Percentiles rank a stretch among this genome's conserved stretches.
phyloP scores from a whole-genome alignment of 768 basidiomycete species.

The Trametes elegans region DNA sequence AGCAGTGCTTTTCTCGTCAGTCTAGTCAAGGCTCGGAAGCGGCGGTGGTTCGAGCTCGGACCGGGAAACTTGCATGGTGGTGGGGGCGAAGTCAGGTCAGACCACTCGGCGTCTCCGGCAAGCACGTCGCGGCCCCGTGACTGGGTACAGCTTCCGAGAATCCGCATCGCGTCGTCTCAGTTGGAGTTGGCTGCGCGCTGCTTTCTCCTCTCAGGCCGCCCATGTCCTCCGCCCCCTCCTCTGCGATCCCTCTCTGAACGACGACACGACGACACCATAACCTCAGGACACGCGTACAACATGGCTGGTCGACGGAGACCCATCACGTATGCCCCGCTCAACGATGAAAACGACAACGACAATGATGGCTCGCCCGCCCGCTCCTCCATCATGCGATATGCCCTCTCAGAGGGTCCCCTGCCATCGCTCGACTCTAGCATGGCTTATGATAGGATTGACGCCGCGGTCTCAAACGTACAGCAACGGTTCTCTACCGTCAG shows the following conservation, averaged over 20 bases:
- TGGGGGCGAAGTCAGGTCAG: too few species aligned
- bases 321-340: constrained; percentile 16
- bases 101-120: background rate
- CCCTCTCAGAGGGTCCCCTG: constrained; percentile 7
- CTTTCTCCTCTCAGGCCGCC: background rate
- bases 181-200: constrained; percentile 9
- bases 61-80: too few species aligned
- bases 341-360: constrained; percentile 11
- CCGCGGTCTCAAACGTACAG: constrained; percentile 3
- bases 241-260: background rate
- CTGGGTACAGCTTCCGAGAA: background rate
- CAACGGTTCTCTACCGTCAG: constrained; percentile 10
- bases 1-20: too few species aligned
- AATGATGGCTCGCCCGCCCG: constrained; percentile 8
- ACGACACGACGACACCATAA: background rate
- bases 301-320: constrained; percentile 18
- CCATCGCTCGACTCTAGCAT: constrained; percentile 1
- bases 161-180: background rate
- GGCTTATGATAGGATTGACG: constrained; percentile 11
- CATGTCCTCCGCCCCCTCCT: background rate
- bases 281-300: background rate
- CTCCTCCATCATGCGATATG: constrained; percentile 18
- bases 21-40: too few species aligned
- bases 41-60: too few species aligned
- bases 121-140: constrained; percentile 3